Evolutionary conservation across 306 rosid species (phyloP), one percentile per base, ranked within the genome.

Genomic region (Corylus americana): DNA sequence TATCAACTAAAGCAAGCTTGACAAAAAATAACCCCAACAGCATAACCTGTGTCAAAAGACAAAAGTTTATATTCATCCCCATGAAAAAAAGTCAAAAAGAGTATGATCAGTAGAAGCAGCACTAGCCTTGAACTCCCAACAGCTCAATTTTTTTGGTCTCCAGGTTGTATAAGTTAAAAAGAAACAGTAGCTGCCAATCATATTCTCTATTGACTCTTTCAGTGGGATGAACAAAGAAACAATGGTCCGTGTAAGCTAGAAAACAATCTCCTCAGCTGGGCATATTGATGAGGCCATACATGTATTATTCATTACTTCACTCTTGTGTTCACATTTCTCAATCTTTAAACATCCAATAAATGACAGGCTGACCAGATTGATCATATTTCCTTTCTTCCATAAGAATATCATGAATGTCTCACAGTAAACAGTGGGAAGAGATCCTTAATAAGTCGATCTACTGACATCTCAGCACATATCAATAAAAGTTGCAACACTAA

Each of bases 401-500:
- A 31, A 29, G 35, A 5, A 62, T 13, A 62, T 1, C 5, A 62
- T 13, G 16, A 5, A 6, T 62, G 3, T 27, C 68, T 12, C 45
- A 42, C 68, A 62, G 8, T 62, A 62, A 62, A 62, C 18, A 11
- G 42, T 11, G 39, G 1, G 12, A 29, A 62, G 44, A 62, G 14
- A 62, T 25, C 39, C 29, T 29, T 31, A 42, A 62, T 62, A 13
- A 62, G 42, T 62, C 12, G 10, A 62, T 62, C 68, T 62, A 62
- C 18, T 62, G 39, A 62, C 18, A 25, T 62, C 37, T 62, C 44
- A 27, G 18, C n/a, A 59, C 6, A 25, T 59, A 6, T 42, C 69
- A 29, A 62, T 44, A 62, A 27, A 62, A 62, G n/a, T 77, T 50
- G 51, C 57, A 74, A 78, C n/a, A 75, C 16, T 55, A 64, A 61